Percentiles rank a stretch among this genome's conserved stretches.
Conservation (phyloP, 352 stramenopile genomes). For the Globisporangium barbulae region DNA sequence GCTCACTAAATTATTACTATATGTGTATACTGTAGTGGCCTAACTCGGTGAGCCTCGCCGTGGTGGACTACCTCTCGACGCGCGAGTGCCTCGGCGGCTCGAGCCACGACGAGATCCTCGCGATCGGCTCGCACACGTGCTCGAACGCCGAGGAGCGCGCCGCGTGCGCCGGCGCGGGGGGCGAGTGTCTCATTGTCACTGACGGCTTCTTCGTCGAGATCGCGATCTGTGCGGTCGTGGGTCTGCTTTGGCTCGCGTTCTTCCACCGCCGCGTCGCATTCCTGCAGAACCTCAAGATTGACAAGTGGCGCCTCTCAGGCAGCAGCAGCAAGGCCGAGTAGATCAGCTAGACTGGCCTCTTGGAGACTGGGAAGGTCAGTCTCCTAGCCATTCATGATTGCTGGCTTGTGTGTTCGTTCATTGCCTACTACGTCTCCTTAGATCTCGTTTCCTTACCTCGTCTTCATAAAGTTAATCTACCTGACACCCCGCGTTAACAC, state of each 20-base stretch:
- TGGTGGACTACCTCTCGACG: constrained; percentile 82
- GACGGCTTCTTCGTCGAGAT: constrained; percentile 85
- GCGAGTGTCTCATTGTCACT: constrained; percentile 71
- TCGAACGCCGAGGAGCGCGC: constrained; percentile 68
- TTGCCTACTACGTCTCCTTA: neutral
- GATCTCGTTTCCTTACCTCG: neutral
- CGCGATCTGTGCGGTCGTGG: constrained; percentile 62
- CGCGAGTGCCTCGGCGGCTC: constrained; percentile 59
- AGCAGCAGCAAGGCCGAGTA: constrained; percentile 26
- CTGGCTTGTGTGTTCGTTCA: neutral
- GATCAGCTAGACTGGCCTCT: neutral
- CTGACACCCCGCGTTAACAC: neutral
- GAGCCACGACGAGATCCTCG: constrained; percentile 64
- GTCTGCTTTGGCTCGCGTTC: constrained; percentile 63
- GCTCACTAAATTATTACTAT: constrained; percentile 2
- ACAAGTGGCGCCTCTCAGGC: constrained; percentile 69
- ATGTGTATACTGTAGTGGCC: constrained; percentile 45
- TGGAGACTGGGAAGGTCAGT: no score
- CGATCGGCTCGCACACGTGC: constrained; percentile 72
- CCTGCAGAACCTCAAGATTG: constrained; percentile 80
- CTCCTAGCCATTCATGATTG: no score
- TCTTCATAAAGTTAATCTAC: constrained; percentile 12
- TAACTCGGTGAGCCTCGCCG: constrained; percentile 79
- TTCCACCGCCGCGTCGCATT: constrained; percentile 66
- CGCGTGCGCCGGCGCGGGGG: constrained; percentile 49